phyloP scores from a whole-genome alignment of 1,284 basidiomycete species.

The Cutaneotrichosporon dermatis region DNA sequence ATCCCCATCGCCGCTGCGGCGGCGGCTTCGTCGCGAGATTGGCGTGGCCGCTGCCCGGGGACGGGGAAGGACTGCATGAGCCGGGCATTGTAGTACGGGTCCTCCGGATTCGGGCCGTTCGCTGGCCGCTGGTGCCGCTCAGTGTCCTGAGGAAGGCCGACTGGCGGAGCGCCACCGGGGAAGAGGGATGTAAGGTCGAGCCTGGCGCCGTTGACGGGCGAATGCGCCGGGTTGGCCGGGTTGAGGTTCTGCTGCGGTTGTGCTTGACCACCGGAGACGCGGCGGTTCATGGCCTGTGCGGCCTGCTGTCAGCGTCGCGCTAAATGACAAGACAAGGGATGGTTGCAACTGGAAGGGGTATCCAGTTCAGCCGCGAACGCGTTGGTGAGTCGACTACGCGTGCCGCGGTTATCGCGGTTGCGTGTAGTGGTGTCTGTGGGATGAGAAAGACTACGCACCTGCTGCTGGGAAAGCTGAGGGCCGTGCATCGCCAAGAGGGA shows the following conservation, averaged over 20 bases:
- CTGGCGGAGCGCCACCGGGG: too few species aligned
- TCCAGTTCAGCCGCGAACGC: too few species aligned
- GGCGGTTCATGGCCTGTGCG: conserved; percentile 1
- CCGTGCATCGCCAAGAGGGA: neutral
- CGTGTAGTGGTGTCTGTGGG: too few species aligned
- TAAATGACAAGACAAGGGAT: neutral
- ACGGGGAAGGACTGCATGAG: conserved; percentile 11
- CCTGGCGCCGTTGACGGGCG: neutral
- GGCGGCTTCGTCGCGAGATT: conserved; percentile 7
- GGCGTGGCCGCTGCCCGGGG: neutral
- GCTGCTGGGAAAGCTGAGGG: neutral
- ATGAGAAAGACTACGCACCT: too few species aligned
- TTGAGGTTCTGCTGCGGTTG: neutral
- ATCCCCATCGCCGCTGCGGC: neutral
- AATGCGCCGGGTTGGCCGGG: neutral
- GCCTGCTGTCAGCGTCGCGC: too few species aligned
- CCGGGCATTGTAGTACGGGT: conserved; percentile 12
- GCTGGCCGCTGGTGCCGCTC: neutral
- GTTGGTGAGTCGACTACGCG: too few species aligned
- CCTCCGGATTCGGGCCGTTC: conserved; percentile 20
- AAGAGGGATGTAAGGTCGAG: neutral
- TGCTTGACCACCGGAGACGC: conserved; percentile 5
- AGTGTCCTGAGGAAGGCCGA: too few species aligned
- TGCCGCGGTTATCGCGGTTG: too few species aligned
- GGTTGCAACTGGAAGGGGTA: neutral